phyloP scores from a whole-genome alignment of 192 early-diverging fungal genomes.

The Funneliformis geosporum region DNA sequence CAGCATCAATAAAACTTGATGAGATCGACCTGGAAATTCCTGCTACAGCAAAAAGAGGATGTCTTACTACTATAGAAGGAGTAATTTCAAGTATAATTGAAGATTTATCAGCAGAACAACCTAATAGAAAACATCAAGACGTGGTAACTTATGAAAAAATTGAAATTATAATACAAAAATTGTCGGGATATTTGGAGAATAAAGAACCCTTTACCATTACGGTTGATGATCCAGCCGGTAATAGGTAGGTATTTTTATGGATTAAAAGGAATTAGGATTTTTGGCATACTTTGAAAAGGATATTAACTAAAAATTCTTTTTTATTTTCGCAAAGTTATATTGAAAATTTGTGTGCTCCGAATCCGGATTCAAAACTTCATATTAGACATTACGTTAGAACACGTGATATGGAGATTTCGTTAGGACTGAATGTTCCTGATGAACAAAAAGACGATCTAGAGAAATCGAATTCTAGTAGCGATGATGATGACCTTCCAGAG shows the following conservation, averaged over 20 bases:
- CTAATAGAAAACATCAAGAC: constrained; percentile 69
- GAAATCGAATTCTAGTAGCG: constrained; percentile 44
- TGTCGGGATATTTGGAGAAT: constrained; percentile 61
- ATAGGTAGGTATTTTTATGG: too few relatives aligned
- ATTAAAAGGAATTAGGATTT: background rate
- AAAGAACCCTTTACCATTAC: constrained; percentile 69
- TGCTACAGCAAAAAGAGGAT: constrained; percentile 67
- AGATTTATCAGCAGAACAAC: constrained; percentile 77
- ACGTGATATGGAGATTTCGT: constrained; percentile 71
- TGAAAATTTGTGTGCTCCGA: constrained; percentile 80
- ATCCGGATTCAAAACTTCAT: constrained; percentile 73
- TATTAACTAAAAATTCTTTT: background rate
- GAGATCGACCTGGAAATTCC: constrained; percentile 93
- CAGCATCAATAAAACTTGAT: constrained; percentile 70
- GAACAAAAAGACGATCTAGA: constrained; percentile 36
- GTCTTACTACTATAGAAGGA: constrained; percentile 92
- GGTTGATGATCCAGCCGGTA: constrained; percentile 90
- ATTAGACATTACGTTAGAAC: constrained; percentile 71
- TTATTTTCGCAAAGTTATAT: constrained; percentile 66
- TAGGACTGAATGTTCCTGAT: constrained; percentile 71
- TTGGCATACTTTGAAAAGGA: background rate
- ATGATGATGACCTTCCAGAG: constrained; percentile 65
- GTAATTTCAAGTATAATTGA: constrained; percentile 75
- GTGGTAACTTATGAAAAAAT: constrained; percentile 75
- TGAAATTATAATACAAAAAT: constrained; percentile 62